Evolutionary conservation across 2,329 filamentous ascomycete species (phyloP).

Genomic region (Cladobotryum mycophilum): DNA sequence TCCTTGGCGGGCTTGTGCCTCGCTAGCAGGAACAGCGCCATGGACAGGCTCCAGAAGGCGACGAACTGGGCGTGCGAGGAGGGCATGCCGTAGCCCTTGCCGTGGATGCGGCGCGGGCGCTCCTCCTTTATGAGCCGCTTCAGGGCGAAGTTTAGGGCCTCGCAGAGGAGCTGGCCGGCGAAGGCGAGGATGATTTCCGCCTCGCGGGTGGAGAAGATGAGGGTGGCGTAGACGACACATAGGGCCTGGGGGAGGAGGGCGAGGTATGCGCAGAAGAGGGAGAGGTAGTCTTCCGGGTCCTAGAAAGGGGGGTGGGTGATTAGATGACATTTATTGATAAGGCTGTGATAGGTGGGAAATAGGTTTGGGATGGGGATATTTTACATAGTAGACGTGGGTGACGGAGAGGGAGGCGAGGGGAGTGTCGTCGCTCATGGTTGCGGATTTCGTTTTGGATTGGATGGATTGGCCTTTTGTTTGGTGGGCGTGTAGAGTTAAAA

Average conservation of each 20-base stretch:
- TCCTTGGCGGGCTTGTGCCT: constrained; percentile 57
- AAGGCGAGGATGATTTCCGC: constrained; percentile 86
- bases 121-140: constrained; percentile 93
- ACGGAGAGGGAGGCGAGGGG: constrained; percentile 84
- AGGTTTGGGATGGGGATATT: constrained; percentile 8
- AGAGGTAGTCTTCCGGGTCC: constrained; percentile 81
- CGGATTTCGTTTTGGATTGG: not conserved
- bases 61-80: constrained; percentile 91
- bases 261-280: constrained; percentile 86
- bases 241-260: constrained; percentile 89
- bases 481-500: too few relatives aligned
- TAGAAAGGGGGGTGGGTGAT: constrained; percentile 36
- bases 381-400: constrained; percentile 93
- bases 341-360: too few relatives aligned
- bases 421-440: constrained; percentile 23
- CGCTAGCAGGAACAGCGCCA: constrained; percentile 77
- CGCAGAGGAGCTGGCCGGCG: constrained; percentile 83
- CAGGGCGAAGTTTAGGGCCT: constrained; percentile 80
- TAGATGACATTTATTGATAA: too few relatives aligned
- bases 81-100: constrained; percentile 97
- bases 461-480: not conserved
- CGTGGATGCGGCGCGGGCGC: constrained; percentile 73
- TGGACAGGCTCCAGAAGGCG: constrained; percentile 79
- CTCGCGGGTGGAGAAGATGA: constrained; percentile 88
- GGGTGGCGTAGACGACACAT: constrained; percentile 80